A percentile compares a stretch with the other conserved stretches of the same genome.
phyloP scores from a whole-genome alignment of 768 basidiomycete genomes.

The Pulveroboletus ravenelii region DNA sequence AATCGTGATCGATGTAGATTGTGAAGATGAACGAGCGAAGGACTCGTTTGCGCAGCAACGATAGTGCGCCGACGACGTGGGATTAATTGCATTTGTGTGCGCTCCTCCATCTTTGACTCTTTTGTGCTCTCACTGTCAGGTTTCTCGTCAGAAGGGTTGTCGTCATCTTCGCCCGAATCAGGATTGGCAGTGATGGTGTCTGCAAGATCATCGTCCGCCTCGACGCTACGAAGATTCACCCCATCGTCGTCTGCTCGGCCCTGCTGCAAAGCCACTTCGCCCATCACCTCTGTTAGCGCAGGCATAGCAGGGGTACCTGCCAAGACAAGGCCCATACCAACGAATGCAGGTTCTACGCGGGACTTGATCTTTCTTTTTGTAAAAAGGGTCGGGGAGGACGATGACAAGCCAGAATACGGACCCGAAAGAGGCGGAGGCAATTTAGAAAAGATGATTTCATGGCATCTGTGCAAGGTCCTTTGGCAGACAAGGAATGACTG shows the following conservation, averaged over 20 bases:
- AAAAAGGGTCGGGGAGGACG: conserved; percentile 47
- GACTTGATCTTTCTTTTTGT: conserved; percentile 64
- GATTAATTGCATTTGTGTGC: conserved; percentile 8
- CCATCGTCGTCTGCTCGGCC: conserved; percentile 70
- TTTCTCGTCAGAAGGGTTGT: conserved; percentile 44
- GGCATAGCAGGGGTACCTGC: conserved; percentile 80
- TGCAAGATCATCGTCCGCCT: conserved; percentile 40
- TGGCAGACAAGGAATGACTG: conserved; percentile 88
- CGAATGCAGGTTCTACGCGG: conserved; percentile 66
- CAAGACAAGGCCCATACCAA: conserved; percentile 80
- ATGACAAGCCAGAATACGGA: conserved; percentile 61
- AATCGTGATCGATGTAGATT: conserved; percentile 48
- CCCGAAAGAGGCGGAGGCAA: conserved; percentile 59
- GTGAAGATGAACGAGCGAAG: conserved; percentile 60
- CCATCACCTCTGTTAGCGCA: conserved; percentile 62
- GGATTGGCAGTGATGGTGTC: conserved; percentile 18
- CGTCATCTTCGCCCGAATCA: conserved; percentile 35
- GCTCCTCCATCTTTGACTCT: conserved; percentile 18
- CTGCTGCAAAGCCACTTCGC: conserved; percentile 85
- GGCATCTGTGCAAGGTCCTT: conserved; percentile 83
- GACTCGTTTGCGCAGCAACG: conserved; percentile 67
- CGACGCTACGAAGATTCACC: conserved; percentile 44
- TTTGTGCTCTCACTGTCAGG: conserved; percentile 22
- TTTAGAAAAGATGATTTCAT: conserved; percentile 95
- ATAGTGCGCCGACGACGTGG: conserved; percentile 45